Evolutionary conservation across 78 protist species (phyloP).

Genomic region (Diacronema lutheri): DNA sequence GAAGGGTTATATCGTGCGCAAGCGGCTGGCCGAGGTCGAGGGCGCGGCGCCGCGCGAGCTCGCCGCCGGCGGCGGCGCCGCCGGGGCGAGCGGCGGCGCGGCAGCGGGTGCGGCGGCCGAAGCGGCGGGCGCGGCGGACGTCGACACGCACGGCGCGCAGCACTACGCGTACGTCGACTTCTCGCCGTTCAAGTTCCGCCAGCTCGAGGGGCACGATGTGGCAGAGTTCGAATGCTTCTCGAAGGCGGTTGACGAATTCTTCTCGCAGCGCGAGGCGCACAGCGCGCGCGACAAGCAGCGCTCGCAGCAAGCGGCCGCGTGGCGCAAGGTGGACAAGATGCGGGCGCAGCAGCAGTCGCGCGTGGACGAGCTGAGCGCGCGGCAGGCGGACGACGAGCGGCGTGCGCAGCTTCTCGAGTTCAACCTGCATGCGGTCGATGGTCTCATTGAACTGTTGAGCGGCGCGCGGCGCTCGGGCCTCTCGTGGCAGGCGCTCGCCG

Average conservation of each 20-base stretch:
- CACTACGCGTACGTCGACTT: slow-evolving; percentile 77
- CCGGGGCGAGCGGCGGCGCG: neutral
- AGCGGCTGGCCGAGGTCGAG: too few relatives aligned
- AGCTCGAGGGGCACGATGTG: neutral
- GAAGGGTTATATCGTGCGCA: too few relatives aligned
- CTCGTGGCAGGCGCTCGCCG: slow-evolving; percentile 77
- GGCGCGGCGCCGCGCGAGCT: neutral
- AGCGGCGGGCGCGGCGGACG: neutral
- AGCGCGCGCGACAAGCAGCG: neutral
- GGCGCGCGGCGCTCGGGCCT: slow-evolving; percentile 54
- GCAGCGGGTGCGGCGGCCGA: neutral
- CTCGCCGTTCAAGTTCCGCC: slow-evolving; percentile 59
- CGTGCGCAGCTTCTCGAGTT: slow-evolving; percentile 62
- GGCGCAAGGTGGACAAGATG: slow-evolving; percentile 72
- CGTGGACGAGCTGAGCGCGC: slow-evolving; percentile 53
- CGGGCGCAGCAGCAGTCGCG: slow-evolving; percentile 66
- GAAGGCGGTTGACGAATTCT: slow-evolving; percentile 85
- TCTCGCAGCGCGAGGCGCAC: slow-evolving; percentile 38
- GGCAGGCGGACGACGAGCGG: slow-evolving; percentile 39
- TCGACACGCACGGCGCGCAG: neutral
- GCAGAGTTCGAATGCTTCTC: slow-evolving; percentile 58
- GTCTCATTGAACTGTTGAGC: slow-evolving; percentile 60
- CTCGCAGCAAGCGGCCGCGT: slow-evolving; percentile 49
- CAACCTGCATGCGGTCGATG: slow-evolving; percentile 65
- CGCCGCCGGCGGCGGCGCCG: neutral